Evolutionary conservation across 225 moss, liverwort and hornwort genomes (phyloP).

Genomic region (Bryum argenteum): DNA sequence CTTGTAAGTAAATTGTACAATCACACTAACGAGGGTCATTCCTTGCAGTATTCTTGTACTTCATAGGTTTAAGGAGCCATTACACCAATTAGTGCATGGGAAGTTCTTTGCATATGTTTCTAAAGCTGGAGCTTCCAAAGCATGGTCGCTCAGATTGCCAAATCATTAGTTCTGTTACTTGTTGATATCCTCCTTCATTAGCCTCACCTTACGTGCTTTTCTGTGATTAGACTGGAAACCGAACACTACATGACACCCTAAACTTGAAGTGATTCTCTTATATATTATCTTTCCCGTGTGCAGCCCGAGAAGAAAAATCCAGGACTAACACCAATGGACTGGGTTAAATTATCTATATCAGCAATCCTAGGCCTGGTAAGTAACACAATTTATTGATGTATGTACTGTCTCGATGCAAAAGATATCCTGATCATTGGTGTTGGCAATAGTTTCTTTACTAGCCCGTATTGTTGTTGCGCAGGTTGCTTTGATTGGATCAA

Average conservation of each 20-base stretch:
- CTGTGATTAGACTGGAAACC: constrained; percentile 17
- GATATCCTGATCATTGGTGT: constrained; percentile 21
- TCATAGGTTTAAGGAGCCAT: not conserved
- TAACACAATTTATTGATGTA: constrained; percentile 10
- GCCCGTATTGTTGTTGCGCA: constrained; percentile 35
- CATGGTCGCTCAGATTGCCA: constrained; percentile 4
- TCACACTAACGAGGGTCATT: constrained; percentile 5
- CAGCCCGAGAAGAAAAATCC: constrained; percentile 78
- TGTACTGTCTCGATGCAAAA: constrained; percentile 13
- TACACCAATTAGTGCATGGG: constrained; percentile 11
- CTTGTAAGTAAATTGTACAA: constrained; percentile 47
- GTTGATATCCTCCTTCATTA: constrained; percentile 4
- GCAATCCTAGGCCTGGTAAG: constrained; percentile 68
- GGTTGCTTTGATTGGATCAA: constrained; percentile 68
- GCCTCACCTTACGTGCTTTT: constrained; percentile 2
- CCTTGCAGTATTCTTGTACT: not conserved
- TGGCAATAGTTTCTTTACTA: constrained; percentile 14
- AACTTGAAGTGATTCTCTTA: not conserved
- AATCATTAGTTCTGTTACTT: constrained; percentile 4
- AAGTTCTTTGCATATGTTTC: constrained; percentile 1
- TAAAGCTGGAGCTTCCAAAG: constrained; percentile 7
- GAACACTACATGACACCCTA: too few species aligned
- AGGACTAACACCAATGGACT: constrained; percentile 70
- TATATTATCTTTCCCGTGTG: not conserved
- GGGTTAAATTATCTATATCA: constrained; percentile 71